A percentile compares a stretch with the other conserved stretches of the same genome.
Conservation (phyloP, 2,329 filamentous ascomycete genomes). For the Sporothrix phasma region DNA sequence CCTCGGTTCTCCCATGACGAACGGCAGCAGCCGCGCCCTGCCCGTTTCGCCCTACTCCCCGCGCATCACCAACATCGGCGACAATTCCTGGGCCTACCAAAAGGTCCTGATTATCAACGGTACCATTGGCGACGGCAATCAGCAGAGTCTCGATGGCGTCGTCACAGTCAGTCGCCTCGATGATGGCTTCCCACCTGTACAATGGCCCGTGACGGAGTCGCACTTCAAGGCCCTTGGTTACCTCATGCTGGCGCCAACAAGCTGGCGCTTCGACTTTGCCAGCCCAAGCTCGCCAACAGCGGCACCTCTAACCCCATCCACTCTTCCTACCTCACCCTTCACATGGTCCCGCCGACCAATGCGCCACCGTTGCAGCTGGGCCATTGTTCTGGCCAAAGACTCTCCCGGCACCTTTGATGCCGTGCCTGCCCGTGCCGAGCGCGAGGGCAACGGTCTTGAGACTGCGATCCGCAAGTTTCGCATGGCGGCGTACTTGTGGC, state of each 20-base stretch:
- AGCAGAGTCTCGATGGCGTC: slow-evolving; percentile 64
- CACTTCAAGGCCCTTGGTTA: slow-evolving; percentile 89
- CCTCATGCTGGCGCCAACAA: slow-evolving; percentile 81
- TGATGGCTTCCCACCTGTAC: slow-evolving; percentile 70
- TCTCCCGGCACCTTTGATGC: slow-evolving; percentile 80
- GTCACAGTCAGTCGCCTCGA: slow-evolving; percentile 73
- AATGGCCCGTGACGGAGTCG: slow-evolving; percentile 81
- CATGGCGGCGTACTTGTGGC: slow-evolving; percentile 94
- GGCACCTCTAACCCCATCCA: slow-evolving; percentile 60
- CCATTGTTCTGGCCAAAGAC: slow-evolving; percentile 78
- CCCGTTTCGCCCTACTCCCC: slow-evolving; percentile 73
- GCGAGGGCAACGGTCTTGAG: slow-evolving; percentile 73
- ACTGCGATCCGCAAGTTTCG: slow-evolving; percentile 81
- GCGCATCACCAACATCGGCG: slow-evolving; percentile 64
- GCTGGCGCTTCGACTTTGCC: slow-evolving; percentile 75
- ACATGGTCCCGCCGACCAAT: slow-evolving; percentile 72
- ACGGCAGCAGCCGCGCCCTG: slow-evolving; percentile 44
- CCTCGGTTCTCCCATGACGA: slow-evolving; percentile 44
- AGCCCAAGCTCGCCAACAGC: slow-evolving; percentile 67
- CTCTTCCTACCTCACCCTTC: slow-evolving; percentile 69
- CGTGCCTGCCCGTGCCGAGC: slow-evolving; percentile 60
- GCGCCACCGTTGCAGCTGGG: slow-evolving; percentile 80
- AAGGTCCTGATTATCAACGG: slow-evolving; percentile 78
- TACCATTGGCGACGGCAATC: slow-evolving; percentile 62
- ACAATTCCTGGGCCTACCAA: slow-evolving; percentile 86